Evolutionary conservation across 1,284 basidiomycete species (phyloP), one percentile per base, ranked within the genome.

Genomic region (Cystodermella granulosa): DNA sequence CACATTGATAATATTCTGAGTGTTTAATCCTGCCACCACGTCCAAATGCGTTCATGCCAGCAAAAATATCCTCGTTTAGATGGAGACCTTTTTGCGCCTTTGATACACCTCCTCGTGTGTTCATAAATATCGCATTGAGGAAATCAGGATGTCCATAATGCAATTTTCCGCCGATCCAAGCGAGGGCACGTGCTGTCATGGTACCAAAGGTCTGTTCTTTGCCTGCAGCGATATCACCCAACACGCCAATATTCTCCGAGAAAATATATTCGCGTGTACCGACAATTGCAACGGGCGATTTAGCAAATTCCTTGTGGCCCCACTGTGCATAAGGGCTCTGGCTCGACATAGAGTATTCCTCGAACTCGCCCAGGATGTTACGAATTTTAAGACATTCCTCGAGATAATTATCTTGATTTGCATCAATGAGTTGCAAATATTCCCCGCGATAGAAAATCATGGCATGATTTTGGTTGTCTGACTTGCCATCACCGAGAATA

Each of bases 171-270:
- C 96, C 96, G 54, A 98, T 96, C 84, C 91, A 97, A 3, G 95
- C 91, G 49, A 98, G 75, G 1, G 91, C 88, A 65, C 96, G 87
- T 49, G 95, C 95, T 3, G 95, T 93, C 75, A 98, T 84, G 13
- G 96, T 99, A 76, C 96, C 96, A 71, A 99, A 99, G 31, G 96
- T 98, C 73, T 99, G 96, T 73, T 99, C 96, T 76, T 99, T 99
- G 45, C 96, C 96, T 49, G 96, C 96, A 40, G 96, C 96, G 56
- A 98, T 92, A 67, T 99, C 96, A 73, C 96, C 96, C 48, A 99
- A 79, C 36, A 99, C 91, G 78, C 96, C 96, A 60, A 98, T 98
- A 72, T 98, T 98, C 75, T 98, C 96, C 43, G 96, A 98, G 76
- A 98, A 99, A 62, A 99, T 98, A 74, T 98, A 99, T 74, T 99